phyloP scores from a whole-genome alignment of 2,329 filamentous ascomycete genomes.

The Basipetospora chlamydospora region DNA sequence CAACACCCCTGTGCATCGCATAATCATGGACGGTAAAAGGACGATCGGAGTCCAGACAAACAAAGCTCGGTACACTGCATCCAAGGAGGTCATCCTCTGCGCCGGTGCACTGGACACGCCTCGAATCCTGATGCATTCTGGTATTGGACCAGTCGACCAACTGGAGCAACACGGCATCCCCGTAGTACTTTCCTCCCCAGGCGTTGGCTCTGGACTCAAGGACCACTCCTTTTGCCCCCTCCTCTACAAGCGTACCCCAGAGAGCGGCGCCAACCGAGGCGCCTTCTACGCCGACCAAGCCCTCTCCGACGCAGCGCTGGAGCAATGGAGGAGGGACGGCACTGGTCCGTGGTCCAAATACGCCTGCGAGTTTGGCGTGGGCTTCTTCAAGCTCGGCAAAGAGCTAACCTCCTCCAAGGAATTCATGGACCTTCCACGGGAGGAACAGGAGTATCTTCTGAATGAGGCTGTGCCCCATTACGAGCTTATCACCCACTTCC shows the following conservation, averaged over 20 bases:
- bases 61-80: slow-evolving; percentile 17
- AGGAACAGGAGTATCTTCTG: slow-evolving; percentile 27
- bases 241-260: slow-evolving; percentile 21
- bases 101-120: slow-evolving; percentile 27
- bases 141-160: slow-evolving; percentile 21
- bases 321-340: slow-evolving; percentile 30
- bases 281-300: slow-evolving; percentile 28
- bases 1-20: slow-evolving; percentile 27
- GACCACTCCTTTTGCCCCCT: slow-evolving; percentile 25
- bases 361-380: slow-evolving; percentile 23
- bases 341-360: slow-evolving; percentile 25
- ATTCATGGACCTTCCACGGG: slow-evolving; percentile 31
- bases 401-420: slow-evolving; percentile 25
- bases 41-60: slow-evolving; percentile 28
- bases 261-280: slow-evolving; percentile 25
- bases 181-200: slow-evolving; percentile 18
- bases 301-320: slow-evolving; percentile 27
- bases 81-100: slow-evolving; percentile 27
- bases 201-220: slow-evolving; percentile 24
- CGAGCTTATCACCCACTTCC: slow-evolving; percentile 35
- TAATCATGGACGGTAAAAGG: slow-evolving; percentile 30
- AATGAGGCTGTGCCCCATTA: slow-evolving; percentile 39
- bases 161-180: slow-evolving; percentile 20
- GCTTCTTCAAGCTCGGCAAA: slow-evolving; percentile 27
- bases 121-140: slow-evolving; percentile 28